A percentile compares a stretch with the other conserved stretches of the same genome.
Conservation (phyloP, 352 stramenopile genomes). For the Phytophthora citrophthora region DNA sequence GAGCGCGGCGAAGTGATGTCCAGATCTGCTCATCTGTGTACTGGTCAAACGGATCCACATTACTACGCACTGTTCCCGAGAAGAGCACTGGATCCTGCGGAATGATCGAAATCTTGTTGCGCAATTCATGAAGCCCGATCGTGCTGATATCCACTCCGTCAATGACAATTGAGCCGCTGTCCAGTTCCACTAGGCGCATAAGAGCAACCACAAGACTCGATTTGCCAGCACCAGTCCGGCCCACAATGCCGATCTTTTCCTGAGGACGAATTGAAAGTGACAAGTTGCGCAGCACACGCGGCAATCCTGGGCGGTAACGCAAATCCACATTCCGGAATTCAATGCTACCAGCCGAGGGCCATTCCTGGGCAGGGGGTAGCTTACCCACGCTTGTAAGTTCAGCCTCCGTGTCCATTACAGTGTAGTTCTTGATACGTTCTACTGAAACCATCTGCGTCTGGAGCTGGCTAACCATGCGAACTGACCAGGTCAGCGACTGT, state of each 20-base stretch:
- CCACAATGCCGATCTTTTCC: slow-evolving; percentile 90
- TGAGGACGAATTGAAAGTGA: slow-evolving; percentile 78
- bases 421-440: slow-evolving; percentile 80
- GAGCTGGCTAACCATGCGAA: slow-evolving; percentile 77
- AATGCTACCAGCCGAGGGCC: slow-evolving; percentile 85
- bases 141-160: slow-evolving; percentile 66
- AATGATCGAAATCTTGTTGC: slow-evolving; percentile 86
- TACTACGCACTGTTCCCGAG: slow-evolving; percentile 90
- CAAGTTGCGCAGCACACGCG: slow-evolving; percentile 71
- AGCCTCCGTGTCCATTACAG: slow-evolving; percentile 61
- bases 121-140: slow-evolving; percentile 60
- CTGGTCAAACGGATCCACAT: slow-evolving; percentile 93
- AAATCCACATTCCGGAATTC: slow-evolving; percentile 89
- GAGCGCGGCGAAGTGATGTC: slow-evolving; percentile 78
- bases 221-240: slow-evolving; percentile 90
- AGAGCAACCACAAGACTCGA: slow-evolving; percentile 91
- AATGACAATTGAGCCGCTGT: slow-evolving; percentile 67
- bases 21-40: slow-evolving; percentile 90
- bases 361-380: slow-evolving; percentile 60
- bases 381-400: slow-evolving; percentile 92
- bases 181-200: slow-evolving; percentile 91
- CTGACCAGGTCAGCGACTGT: slow-evolving; percentile 81
- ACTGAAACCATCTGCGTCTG: slow-evolving; percentile 84
- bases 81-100: slow-evolving; percentile 96
- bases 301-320: slow-evolving; percentile 84